Conservation (phyloP, 2,329 filamentous ascomycete species). For the Apiospora marii region DNA sequence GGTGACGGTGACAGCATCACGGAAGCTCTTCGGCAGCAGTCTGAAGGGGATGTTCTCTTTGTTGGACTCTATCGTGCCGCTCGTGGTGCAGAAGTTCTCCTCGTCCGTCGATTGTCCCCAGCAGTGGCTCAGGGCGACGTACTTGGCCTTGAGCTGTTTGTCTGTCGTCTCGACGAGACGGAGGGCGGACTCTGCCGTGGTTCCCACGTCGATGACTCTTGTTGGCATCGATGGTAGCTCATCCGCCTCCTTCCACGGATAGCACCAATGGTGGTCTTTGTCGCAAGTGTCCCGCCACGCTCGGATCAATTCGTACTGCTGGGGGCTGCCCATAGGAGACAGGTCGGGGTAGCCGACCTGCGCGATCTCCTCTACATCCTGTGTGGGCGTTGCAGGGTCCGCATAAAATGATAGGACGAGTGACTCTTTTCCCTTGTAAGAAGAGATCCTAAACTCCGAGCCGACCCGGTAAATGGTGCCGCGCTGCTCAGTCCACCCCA, state of each 20-base stretch:
- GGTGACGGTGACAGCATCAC: conserved; percentile 15
- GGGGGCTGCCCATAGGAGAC: not conserved
- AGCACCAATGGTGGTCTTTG: not conserved
- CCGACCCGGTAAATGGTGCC: not conserved
- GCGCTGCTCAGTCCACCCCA: not conserved
- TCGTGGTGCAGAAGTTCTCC: not conserved
- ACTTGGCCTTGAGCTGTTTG: not conserved
- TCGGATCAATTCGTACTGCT: not conserved
- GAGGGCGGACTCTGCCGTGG: not conserved
- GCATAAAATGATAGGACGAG: not conserved
- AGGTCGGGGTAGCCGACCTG: not conserved
- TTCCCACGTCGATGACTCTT: conserved; percentile 28
- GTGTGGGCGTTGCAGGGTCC: not conserved
- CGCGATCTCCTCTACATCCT: not conserved
- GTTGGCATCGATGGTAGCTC: conserved; percentile 23
- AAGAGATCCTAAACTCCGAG: not conserved
- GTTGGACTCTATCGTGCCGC: not conserved
- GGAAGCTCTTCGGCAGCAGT: conserved; percentile 17
- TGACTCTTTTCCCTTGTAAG: not conserved
- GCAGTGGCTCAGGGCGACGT: conserved; percentile 26
- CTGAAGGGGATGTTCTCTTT: conserved; percentile 20
- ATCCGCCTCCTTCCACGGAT: not conserved
- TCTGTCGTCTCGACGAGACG: conserved; percentile 2
- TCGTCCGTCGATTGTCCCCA: conserved; percentile 15
- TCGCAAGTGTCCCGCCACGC: not conserved